Conservation (phyloP, 768 basidiomycete genomes). For the Paxillus ammoniavirescens region DNA sequence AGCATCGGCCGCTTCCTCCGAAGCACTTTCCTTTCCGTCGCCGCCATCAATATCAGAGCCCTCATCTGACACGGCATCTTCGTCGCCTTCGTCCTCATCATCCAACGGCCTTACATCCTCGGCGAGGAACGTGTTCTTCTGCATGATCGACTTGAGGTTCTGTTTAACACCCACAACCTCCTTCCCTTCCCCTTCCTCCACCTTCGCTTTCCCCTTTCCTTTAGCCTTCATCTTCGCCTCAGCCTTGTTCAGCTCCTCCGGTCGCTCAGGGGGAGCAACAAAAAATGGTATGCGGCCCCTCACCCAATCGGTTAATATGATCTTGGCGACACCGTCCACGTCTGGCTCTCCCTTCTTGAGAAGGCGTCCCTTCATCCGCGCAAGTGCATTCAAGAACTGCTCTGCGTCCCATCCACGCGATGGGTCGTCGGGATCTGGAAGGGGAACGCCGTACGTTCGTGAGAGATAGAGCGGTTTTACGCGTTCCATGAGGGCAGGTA, state of each 20-base stretch:
- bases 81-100: constrained; percentile 39
- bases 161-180: constrained; percentile 72
- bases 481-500: constrained; percentile 81
- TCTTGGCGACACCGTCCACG: constrained; percentile 88
- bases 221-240: constrained; percentile 50
- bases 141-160: constrained; percentile 82
- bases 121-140: constrained; percentile 82
- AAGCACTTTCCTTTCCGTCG: constrained; percentile 37
- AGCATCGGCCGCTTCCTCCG: constrained; percentile 29
- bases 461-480: constrained; percentile 93
- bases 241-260: constrained; percentile 63
- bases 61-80: constrained; percentile 29
- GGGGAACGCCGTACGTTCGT: constrained; percentile 73
- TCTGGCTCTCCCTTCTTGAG: constrained; percentile 96
- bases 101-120: constrained; percentile 79
- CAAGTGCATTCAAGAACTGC: constrained; percentile 79
- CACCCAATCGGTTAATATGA: constrained; percentile 95
- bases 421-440: constrained; percentile 56
- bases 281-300: constrained; percentile 97
- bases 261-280: constrained; percentile 83
- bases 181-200: constrained; percentile 26
- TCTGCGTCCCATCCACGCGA: constrained; percentile 66
- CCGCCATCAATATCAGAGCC: constrained; percentile 43
- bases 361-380: constrained; percentile 87
- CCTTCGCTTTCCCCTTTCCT: constrained; percentile 53